A percentile compares a stretch with the other conserved stretches of the same genome.
Evolutionary conservation across 495 filamentous ascomycete genomes (phyloP).

Genomic region (Xylaria palmicola): DNA sequence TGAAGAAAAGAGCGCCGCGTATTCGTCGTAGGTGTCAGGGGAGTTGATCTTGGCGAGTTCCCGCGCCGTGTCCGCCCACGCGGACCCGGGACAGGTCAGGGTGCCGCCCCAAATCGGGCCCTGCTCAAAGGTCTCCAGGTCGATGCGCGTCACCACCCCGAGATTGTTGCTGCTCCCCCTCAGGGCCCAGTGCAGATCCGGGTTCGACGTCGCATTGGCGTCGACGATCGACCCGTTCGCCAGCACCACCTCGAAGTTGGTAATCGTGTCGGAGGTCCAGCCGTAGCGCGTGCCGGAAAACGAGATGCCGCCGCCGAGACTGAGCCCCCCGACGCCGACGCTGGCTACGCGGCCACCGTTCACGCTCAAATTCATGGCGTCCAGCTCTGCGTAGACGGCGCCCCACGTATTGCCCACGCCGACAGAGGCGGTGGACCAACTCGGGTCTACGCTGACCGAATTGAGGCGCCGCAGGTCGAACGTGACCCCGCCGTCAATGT

Average conservation of each 20-base stretch:
- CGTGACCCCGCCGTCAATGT: constrained; percentile 52
- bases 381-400: constrained; percentile 53
- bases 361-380: constrained; percentile 45
- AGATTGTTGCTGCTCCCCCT: constrained; percentile 60
- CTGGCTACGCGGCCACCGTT: constrained; percentile 53
- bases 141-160: constrained; percentile 50
- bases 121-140: constrained; percentile 27
- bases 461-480: constrained; percentile 53
- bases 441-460: constrained; percentile 30
- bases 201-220: constrained; percentile 38
- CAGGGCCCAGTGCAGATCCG: constrained; percentile 57
- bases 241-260: constrained; percentile 49
- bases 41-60: constrained; percentile 1
- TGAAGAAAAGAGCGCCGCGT: background rate
- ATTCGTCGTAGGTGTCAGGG: background rate
- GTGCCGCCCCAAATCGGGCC: constrained; percentile 34
- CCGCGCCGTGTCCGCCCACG: background rate
- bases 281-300: constrained; percentile 49
- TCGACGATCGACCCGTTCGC: constrained; percentile 48
- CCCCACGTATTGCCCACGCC: constrained; percentile 51
- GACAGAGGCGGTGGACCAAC: constrained; percentile 38
- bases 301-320: constrained; percentile 56
- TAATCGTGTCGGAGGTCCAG: constrained; percentile 50
- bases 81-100: background rate
- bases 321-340: constrained; percentile 60